Base-by-base conservation (phyloP, 345 rosid species). In the Salix purpurea region DNA sequence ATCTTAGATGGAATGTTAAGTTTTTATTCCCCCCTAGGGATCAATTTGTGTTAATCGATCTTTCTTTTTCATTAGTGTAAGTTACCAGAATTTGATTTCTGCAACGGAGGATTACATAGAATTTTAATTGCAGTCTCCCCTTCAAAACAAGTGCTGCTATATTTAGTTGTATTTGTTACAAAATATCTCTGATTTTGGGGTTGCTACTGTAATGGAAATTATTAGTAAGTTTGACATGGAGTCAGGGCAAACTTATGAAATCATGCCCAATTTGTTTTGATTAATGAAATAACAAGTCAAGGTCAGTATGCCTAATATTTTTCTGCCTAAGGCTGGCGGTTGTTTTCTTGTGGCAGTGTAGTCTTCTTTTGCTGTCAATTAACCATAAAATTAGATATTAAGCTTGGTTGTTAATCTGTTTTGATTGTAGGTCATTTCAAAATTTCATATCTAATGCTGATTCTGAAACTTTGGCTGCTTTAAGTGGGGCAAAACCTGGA, bases 401-500 rank as follows among this genome's bases (percentile, higher is more conserved):
- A 34, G 15, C n/a, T 46, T 18, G 24, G 40, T 28, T 58, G n/a
- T 21, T 54, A 69, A 36, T 66, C 39, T 13, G 58, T 61, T 61
- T n/a, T 28, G 19, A 84, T 69, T 75, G 80, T 84, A 95, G 99
- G 76, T 78, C 93, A 37, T 91, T 91, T 82, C 94, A 90, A 83
- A 87, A 90, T 85, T 93, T 88, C 82, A 87, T 94, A 77, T 88
- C 95, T 48, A 91, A 74, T 76, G 86, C 90, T 67, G 89, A 92
- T 88, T 95, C 96, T 1, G 87, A 83, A 37, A 87, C 94, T 71
- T 79, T 92, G 69, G 89, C 94, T 72, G 82, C 97, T 73, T 52
- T 92, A 66, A 87, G 92, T 77, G 92, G 90, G 67, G 91, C 92
- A 79, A 89, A 87, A 85, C 88, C 85, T 77, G 94, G 92, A 77